These are phyloP conservation scores for Hyphodiscus hymeniophilus DNA, from an alignment of 495 filamentous ascomycete species.

Conservation along the genomic window DNA sequence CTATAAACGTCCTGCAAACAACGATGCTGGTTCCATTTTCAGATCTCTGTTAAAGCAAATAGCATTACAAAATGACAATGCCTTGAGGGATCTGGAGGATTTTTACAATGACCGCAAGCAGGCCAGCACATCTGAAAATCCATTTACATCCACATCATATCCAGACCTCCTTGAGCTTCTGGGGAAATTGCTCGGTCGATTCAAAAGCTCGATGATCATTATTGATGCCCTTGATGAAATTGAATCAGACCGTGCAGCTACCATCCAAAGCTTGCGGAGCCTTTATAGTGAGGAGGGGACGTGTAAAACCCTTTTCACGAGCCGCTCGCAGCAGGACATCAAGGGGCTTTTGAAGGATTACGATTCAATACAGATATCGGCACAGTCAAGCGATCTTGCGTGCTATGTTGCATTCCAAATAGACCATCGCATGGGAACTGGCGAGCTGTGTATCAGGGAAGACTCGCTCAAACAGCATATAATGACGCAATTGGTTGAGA, in stretches of 20 bases:
- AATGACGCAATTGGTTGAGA: constrained; percentile 23
- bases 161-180: constrained; percentile 19
- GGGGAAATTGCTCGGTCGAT: constrained; percentile 14
- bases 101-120: neutral
- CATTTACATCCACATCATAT: neutral
- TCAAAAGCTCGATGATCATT: constrained; percentile 22
- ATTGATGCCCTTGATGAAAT: constrained; percentile 30
- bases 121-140: neutral
- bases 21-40: constrained; percentile 24
- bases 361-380: constrained; percentile 22
- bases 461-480: constrained; percentile 25
- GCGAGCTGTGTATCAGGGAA: constrained; percentile 19
- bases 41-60: constrained; percentile 29
- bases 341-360: constrained; percentile 18
- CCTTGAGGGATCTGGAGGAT: constrained; percentile 14
- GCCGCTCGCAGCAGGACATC: constrained; percentile 22
- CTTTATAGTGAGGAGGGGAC: constrained; percentile 9
- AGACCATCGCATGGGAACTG: constrained; percentile 18
- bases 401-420: constrained; percentile 30
- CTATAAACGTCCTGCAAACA: constrained; percentile 27
- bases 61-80: constrained; percentile 26
- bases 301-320: constrained; percentile 22
- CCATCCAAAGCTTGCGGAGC: constrained; percentile 9
- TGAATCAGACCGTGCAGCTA: constrained; percentile 7
- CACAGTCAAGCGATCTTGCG: constrained; percentile 24